Evolutionary conservation across 768 basidiomycete species (phyloP).

Genomic region (Xerocomellus amylosporus): DNA sequence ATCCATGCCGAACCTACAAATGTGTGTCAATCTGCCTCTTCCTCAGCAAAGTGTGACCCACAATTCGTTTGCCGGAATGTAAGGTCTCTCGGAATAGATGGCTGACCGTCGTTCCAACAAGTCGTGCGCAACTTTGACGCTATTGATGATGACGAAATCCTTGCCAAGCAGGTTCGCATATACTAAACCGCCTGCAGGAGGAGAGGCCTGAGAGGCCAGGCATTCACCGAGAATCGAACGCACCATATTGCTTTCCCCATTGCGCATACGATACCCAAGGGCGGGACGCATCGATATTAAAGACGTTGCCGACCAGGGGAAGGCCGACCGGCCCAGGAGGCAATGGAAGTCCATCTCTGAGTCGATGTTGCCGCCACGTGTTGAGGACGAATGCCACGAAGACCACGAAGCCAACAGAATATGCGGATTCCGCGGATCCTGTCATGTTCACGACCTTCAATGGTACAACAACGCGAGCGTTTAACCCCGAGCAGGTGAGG

Average conservation of each 20-base stretch:
- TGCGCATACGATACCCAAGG: slow-evolving; percentile 35
- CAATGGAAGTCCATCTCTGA: slow-evolving; percentile 29
- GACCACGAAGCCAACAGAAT: slow-evolving; percentile 3
- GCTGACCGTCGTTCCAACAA: slow-evolving; percentile 27
- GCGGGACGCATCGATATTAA: slow-evolving; percentile 16
- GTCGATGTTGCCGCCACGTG: slow-evolving; percentile 14
- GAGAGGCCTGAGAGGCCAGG: background rate
- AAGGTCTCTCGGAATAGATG: slow-evolving; percentile 29
- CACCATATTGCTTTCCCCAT: slow-evolving; percentile 36
- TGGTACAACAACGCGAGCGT: background rate
- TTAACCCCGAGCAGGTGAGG: background rate
- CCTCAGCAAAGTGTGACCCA: background rate
- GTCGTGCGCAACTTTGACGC: slow-evolving; percentile 18
- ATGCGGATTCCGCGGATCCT: slow-evolving; percentile 1
- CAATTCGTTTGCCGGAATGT: slow-evolving; percentile 20
- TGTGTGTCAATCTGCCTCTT: background rate
- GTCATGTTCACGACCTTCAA: background rate
- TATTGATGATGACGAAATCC: slow-evolving; percentile 30
- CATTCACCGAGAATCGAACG: background rate
- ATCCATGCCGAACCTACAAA: slow-evolving; percentile 29
- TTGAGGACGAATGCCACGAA: slow-evolving; percentile 4
- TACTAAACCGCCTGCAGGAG: slow-evolving; percentile 21
- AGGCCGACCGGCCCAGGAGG: slow-evolving; percentile 54
- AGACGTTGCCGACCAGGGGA: slow-evolving; percentile 27
- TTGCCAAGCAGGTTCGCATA: slow-evolving; percentile 27